phyloP scores from a whole-genome alignment of 352 stramenopile species.

The Phytophthora melonis region DNA sequence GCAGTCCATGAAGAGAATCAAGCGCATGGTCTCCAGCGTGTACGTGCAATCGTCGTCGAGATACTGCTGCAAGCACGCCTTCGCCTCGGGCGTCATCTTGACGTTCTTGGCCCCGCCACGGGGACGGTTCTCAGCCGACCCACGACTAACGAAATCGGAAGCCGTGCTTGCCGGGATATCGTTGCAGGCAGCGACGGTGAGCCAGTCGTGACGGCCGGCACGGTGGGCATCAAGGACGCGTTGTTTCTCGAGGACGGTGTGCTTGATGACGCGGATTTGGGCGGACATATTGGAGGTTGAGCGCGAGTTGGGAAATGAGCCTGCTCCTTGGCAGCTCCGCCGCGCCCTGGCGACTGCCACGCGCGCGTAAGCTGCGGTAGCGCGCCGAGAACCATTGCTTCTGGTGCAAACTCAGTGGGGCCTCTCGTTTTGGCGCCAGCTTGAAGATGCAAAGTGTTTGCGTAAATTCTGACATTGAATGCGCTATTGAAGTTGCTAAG shows the following conservation, averaged over 20 bases:
- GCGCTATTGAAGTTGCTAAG: no score
- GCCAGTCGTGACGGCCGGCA: background rate
- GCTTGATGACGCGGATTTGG: background rate
- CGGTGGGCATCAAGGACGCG: background rate
- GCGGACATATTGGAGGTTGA: background rate
- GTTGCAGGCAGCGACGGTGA: background rate
- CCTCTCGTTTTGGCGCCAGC: no score
- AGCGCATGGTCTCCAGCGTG: background rate
- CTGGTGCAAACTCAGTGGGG: no score
- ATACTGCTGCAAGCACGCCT: background rate
- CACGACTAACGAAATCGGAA: background rate
- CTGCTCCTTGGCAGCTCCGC: no score
- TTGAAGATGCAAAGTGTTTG: no score
- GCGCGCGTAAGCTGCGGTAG: no score
- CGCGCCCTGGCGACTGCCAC: no score
- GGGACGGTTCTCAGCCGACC: background rate
- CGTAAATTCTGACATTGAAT: no score
- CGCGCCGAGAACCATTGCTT: no score
- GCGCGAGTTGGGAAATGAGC: background rate
- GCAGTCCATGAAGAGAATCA: slow-evolving; percentile 1
- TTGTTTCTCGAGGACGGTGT: background rate
- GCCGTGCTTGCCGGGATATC: background rate
- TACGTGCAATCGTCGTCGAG: slow-evolving; percentile 8
- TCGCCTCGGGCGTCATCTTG: background rate
- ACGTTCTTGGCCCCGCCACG: background rate